Conservation (phyloP, 306 rosid genomes). For the Prunus dulcis region DNA sequence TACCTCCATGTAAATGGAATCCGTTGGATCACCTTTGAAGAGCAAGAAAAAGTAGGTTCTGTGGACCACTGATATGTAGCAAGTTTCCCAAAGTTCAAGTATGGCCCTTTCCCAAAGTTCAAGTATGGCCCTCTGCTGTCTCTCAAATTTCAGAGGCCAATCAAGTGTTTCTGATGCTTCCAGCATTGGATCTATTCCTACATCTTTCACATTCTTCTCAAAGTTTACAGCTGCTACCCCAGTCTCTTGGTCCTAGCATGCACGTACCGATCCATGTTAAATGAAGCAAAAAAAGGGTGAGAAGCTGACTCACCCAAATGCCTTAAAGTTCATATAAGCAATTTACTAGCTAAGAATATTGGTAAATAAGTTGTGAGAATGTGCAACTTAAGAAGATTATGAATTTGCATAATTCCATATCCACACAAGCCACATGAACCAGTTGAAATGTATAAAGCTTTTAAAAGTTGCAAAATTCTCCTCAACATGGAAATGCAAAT, state of each 20-base stretch:
- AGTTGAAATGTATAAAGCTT: neutral
- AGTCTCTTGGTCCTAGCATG: conserved; percentile 47
- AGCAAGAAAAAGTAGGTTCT: conserved; percentile 96
- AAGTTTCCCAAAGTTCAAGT: conserved; percentile 84
- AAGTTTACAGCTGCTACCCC: conserved; percentile 26
- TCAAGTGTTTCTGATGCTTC: conserved; percentile 51
- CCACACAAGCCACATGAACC: neutral
- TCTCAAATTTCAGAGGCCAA: conserved; percentile 84
- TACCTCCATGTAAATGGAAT: conserved; percentile 94
- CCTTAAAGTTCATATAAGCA: neutral
- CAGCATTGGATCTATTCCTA: conserved; percentile 60
- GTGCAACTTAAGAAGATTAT: neutral
- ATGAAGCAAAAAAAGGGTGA: neutral
- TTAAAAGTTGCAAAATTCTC: neutral
- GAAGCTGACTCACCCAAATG: neutral
- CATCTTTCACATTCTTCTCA: conserved; percentile 51
- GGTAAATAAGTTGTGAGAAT: neutral
- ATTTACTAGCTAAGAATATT: neutral
- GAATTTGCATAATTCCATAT: neutral
- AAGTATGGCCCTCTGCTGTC: conserved; percentile 64
- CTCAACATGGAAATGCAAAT: neutral
- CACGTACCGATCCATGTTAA: conserved; percentile 9
- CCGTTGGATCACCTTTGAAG: conserved; percentile 84
- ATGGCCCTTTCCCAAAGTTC: conserved; percentile 84
- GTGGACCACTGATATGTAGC: conserved; percentile 84